Evolutionary conservation across 1,284 basidiomycete species (phyloP), one percentile per base, ranked within the genome.

Genomic region (Phellinidium pouzarii): DNA sequence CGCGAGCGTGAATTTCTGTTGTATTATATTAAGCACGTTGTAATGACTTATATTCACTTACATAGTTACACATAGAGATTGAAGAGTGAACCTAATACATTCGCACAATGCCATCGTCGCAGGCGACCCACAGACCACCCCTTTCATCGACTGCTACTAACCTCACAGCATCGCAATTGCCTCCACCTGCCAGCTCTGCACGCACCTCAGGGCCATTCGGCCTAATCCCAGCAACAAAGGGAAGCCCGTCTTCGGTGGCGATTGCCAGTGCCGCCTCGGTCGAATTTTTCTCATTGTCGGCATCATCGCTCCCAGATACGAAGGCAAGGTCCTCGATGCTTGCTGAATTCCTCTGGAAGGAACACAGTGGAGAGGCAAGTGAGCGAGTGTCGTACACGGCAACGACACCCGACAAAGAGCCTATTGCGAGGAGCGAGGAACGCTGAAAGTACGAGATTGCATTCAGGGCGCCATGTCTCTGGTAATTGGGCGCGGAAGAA

Each of bases 401-500:
- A 0, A 85, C 72, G 3, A 82, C 61, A 0, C 88, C 89, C n/a
- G 68, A 68, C 0, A 69, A 64, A n/a, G 80, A 77, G 0, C 86
- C 87, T 1, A 82, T 82, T 0, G 78, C 83, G 9, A 91, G 64
- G 2, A 81, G 62, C 26, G 68, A 65, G 34, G 68, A 64, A 0
- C 61, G 50, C 0, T 70, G 58, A 0, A 70, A 69, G 57, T 78
- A 78, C 0, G 74, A 68, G 36, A 87, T 73, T n/a, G 80, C 70
- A 6, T 76, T 69, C 22, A 87, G 65, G 3, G 77, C 65, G 2
- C 71, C 65, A n/a, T 58, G 38, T 31, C 61, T 53, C 44, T 50
- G 3, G 52, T 56, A 36, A 23, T 59, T 59, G 9, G 59, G 43
- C 45, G 62, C 29, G 47, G 62, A 52, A 7, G 61, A 53, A 3